phyloP scores from a whole-genome alignment of 139 green algal species.

The Tetradesmus obliquus region DNA sequence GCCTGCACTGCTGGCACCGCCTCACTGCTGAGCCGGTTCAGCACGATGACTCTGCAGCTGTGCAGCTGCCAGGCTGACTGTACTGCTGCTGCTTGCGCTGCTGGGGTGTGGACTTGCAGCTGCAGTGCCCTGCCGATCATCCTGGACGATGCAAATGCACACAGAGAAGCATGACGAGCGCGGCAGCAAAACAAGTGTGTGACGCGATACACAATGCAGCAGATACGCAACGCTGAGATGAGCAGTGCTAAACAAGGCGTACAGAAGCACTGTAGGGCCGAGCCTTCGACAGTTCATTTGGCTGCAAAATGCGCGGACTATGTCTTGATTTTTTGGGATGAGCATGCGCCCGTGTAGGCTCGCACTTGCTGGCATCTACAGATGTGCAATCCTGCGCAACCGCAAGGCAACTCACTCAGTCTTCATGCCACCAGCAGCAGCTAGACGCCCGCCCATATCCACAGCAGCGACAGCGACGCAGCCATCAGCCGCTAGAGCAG shows the following conservation, averaged over 20 bases:
- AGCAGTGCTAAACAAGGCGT: background rate
- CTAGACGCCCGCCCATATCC: background rate
- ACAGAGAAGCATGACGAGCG: background rate
- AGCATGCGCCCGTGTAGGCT: background rate
- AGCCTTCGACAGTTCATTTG: background rate
- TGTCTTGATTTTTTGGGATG: background rate
- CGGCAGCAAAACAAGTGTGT: no score
- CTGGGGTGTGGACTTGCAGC: background rate
- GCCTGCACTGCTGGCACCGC: background rate
- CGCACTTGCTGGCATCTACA: background rate
- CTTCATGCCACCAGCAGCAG: background rate
- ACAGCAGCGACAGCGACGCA: background rate
- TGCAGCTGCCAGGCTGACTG: constrained; percentile 26
- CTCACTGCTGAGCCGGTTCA: background rate
- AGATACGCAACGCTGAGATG: background rate
- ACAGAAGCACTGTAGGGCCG: background rate
- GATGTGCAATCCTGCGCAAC: background rate
- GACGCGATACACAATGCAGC: background rate
- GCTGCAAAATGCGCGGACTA: background rate
- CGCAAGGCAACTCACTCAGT: background rate
- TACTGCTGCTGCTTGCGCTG: constrained; percentile 8
- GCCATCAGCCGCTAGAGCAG: background rate
- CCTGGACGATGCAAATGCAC: background rate
- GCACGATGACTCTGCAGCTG: background rate
- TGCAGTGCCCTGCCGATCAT: background rate